Evolutionary conservation across 1,284 basidiomycete genomes (phyloP), one percentile per base, ranked within the genome.

Genomic region (Veloporphyrellus conicus): DNA sequence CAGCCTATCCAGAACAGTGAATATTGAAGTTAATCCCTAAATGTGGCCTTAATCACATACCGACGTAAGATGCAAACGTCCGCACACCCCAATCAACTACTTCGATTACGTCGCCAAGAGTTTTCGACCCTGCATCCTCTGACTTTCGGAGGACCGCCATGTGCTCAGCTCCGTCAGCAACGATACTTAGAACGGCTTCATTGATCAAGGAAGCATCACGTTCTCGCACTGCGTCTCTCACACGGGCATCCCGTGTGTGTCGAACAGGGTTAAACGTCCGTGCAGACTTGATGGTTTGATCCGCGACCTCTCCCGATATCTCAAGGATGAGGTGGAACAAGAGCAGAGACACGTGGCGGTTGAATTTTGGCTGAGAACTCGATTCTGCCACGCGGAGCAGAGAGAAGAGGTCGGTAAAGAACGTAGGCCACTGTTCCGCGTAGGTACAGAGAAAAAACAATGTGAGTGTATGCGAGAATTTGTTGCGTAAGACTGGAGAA

Each of bases 391-490:
- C 76, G 39, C 74, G 83, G 58, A 92, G 81, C 65, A 90, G 77
- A 48, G 79, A 69, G 67, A 93, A 87, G 49, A 93, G 69, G 66
- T 90, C 81, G 55, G 76, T 69, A 73, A 93, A 88, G 74, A 92
- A 90, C 36, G 80, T 73, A 34, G 89, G 84, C 84, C 89, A 90
- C 67, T 85, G 84, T 39, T 83, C 78, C 53, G 83, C 79, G 70
- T 96, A 96, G 14, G 89, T 86, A 72, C 87, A 87, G 42, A 98
- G 79, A 71, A 99, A 95, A 68, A 99, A 84, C 48, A 97, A 80
- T 1, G 95, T 89, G 40, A 98, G 76, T n/a, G 93, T 95, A 72
- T 97, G 94, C 15, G 93, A 92, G 67, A 98, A 90, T 71, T 99
- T 99, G 78, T 99, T 99, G 63, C 93, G 84, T 50, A 96, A 71